Conservation (phyloP, 2,329 filamentous ascomycete genomes). For the Alternaria alternata region DNA sequence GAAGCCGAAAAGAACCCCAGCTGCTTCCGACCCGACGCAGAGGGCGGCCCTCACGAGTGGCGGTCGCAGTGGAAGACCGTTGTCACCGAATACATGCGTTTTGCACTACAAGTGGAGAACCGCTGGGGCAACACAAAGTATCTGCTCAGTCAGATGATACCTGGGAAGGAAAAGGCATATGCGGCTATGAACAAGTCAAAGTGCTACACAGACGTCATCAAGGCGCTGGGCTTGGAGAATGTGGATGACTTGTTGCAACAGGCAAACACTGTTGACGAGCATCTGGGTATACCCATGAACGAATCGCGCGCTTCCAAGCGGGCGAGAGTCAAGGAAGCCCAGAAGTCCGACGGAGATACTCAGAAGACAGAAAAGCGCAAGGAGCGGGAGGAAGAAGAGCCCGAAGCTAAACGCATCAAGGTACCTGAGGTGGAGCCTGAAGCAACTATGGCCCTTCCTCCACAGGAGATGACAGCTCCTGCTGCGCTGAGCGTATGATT, state of each 20-base stretch:
- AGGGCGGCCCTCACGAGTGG: constrained; percentile 67
- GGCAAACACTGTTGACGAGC: constrained; percentile 72
- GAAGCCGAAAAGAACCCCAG: constrained; percentile 90
- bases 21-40: constrained; percentile 75
- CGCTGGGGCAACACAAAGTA: constrained; percentile 94
- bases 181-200: constrained; percentile 69
- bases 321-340: constrained; percentile 48
- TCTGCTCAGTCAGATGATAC: constrained; percentile 82
- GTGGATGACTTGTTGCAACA: constrained; percentile 69
- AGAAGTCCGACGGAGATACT: constrained; percentile 16
- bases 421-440: constrained; percentile 26
- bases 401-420: constrained; percentile 40
- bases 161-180: constrained; percentile 75
- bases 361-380: constrained; percentile 34
- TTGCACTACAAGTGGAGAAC: constrained; percentile 80
- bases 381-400: constrained; percentile 20
- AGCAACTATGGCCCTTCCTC: constrained; percentile 7
- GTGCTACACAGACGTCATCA: constrained; percentile 75
- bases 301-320: constrained; percentile 59
- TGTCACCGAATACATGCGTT: constrained; percentile 76
- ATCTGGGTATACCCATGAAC: constrained; percentile 65
- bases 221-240: constrained; percentile 69
- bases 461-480: constrained; percentile 28
- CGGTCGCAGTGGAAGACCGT: constrained; percentile 78
- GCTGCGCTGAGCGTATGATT: constrained; percentile 32